Conservation (phyloP, 78 protist species). For the Dictyostelium brefeldianum region DNA sequence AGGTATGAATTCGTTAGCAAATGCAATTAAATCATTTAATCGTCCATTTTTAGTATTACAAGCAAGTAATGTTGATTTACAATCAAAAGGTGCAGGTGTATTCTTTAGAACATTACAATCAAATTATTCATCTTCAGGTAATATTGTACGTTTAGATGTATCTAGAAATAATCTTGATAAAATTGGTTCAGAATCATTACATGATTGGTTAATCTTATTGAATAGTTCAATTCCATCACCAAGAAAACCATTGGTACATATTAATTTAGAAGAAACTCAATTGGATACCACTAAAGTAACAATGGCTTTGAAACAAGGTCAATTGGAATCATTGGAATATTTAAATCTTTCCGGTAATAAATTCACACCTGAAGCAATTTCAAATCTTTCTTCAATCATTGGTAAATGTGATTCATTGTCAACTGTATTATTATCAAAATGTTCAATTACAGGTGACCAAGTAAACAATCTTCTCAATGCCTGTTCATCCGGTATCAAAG, state of each 20-base stretch:
- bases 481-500: constrained; percentile 22
- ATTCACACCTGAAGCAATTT: constrained; percentile 35
- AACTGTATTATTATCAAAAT: neutral
- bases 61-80: constrained; percentile 17
- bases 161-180: constrained; percentile 27
- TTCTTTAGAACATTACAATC: constrained; percentile 57
- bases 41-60: constrained; percentile 33
- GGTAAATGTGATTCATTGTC: constrained; percentile 12
- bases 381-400: constrained; percentile 21
- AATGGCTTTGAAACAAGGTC: constrained; percentile 37
- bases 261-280: constrained; percentile 45
- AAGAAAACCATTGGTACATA: constrained; percentile 36
- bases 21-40: constrained; percentile 26
- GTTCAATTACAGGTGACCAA: constrained; percentile 55
- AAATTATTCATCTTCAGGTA: constrained; percentile 32
- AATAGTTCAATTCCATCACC: constrained; percentile 43
- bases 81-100: constrained; percentile 55
- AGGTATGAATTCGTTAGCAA: constrained; percentile 45
- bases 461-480: constrained; percentile 25
- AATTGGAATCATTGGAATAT: constrained; percentile 4
- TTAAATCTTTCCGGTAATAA: constrained; percentile 40
- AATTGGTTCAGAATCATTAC: constrained; percentile 52
- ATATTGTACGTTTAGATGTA: constrained; percentile 25
- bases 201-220: constrained; percentile 30
- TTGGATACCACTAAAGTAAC: constrained; percentile 42